Evolutionary conservation across 352 stramenopile genomes (phyloP).

Genomic region (Phytophthora cryptogea): DNA sequence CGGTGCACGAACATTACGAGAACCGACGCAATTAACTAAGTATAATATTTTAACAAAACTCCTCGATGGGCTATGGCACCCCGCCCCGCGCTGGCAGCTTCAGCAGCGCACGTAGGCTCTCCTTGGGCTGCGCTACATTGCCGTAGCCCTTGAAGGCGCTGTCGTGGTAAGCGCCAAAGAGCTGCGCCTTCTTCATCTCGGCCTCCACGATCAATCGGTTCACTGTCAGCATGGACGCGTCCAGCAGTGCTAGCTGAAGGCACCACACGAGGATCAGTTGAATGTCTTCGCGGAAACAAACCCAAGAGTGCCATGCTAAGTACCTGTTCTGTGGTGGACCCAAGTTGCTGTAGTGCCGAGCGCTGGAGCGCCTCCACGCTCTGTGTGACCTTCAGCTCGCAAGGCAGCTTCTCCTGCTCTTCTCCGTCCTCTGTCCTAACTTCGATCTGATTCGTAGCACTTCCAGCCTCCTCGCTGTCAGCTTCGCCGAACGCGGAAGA

Average conservation of each 20-base stretch:
- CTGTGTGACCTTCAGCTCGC: slow-evolving; percentile 49
- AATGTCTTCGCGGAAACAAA: slow-evolving; percentile 1
- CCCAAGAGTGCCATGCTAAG: slow-evolving; percentile 1
- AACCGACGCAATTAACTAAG: slow-evolving; percentile 16
- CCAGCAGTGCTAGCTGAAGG: slow-evolving; percentile 53
- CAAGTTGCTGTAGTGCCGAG: slow-evolving; percentile 47
- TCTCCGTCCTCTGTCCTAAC: slow-evolving; percentile 3
- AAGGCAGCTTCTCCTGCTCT: slow-evolving; percentile 26
- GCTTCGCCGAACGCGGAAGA: slow-evolving; percentile 11
- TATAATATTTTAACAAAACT: slow-evolving; percentile 28
- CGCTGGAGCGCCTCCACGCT: slow-evolving; percentile 53
- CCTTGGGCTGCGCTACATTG: slow-evolving; percentile 65
- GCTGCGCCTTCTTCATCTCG: slow-evolving; percentile 66
- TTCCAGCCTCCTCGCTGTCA: slow-evolving; percentile 5
- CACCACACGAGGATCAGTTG: slow-evolving; percentile 21
- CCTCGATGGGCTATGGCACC: slow-evolving; percentile 13
- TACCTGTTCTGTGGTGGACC: slow-evolving; percentile 51
- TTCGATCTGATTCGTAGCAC: not conserved
- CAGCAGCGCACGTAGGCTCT: slow-evolving; percentile 67
- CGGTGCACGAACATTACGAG: slow-evolving; percentile 1
- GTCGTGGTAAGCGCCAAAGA: slow-evolving; percentile 78
- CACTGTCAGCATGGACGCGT: slow-evolving; percentile 67
- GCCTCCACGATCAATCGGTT: slow-evolving; percentile 69
- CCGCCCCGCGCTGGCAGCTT: slow-evolving; percentile 26
- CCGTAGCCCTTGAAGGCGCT: slow-evolving; percentile 81